Conservation (phyloP, 2,329 filamentous ascomycete species). For the Volutella citrinella region DNA sequence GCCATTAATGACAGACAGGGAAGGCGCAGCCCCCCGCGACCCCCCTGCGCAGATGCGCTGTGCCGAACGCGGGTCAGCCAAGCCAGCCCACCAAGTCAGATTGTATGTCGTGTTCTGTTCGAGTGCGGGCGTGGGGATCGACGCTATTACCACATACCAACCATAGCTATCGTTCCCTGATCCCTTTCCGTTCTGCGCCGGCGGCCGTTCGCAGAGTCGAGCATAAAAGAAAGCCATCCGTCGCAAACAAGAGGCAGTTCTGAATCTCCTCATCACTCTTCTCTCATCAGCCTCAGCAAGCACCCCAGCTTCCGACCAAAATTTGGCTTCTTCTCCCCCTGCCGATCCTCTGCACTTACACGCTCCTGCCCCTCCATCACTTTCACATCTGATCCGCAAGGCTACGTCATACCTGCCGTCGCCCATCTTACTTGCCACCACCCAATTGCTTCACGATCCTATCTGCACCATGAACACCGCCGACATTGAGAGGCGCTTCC, state of each 20-base stretch:
- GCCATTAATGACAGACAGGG: too few species aligned
- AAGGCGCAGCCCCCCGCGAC: too few species aligned
- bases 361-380: too few species aligned
- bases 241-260: constrained; percentile 17
- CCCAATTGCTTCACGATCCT: not conserved
- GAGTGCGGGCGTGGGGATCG: constrained; percentile 8
- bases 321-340: too few species aligned
- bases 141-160: constrained; percentile 26
- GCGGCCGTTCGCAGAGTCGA: constrained; percentile 25
- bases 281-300: constrained; percentile 1
- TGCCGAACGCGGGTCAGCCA: too few species aligned
- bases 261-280: constrained; percentile 2
- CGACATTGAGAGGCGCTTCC: constrained; percentile 67
- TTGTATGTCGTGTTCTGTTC: too few species aligned
- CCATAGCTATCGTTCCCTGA: too few species aligned
- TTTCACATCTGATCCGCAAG: too few species aligned
- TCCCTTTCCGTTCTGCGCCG: constrained; percentile 15
- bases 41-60: too few species aligned
- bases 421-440: constrained; percentile 16
- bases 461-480: constrained; percentile 46
- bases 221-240: constrained; percentile 8
- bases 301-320: constrained; percentile 1
- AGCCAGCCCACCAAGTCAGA: constrained; percentile 15
- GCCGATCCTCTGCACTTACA: too few species aligned
- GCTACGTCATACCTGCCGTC: constrained; percentile 24